Conservation (phyloP, 805 yeast genomes). For the Zygoascus tannicola region DNA sequence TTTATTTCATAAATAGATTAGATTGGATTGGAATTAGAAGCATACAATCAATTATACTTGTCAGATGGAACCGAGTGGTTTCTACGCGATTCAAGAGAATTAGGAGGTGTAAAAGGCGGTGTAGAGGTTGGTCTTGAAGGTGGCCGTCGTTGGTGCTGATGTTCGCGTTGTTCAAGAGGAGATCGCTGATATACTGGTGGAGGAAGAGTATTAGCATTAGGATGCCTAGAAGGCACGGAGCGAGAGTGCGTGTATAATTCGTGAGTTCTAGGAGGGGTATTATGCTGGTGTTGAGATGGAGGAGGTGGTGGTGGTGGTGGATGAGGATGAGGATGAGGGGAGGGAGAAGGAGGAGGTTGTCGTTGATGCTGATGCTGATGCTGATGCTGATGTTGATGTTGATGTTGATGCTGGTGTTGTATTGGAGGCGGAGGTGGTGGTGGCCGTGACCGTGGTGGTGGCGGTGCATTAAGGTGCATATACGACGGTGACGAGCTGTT, state of each 20-base stretch:
- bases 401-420: background rate
- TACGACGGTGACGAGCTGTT: background rate
- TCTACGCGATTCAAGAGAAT: background rate
- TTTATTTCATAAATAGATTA: too few species aligned
- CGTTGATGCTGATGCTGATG: too few species aligned
- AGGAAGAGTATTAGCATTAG: too few species aligned
- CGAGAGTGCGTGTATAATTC: too few species aligned
- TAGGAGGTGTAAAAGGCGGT: constrained; percentile 3
- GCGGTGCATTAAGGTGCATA: constrained; percentile 3
- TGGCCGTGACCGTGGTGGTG: constrained; percentile 2
- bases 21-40: too few species aligned
- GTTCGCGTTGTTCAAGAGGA: too few species aligned
- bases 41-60: too few species aligned
- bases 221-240: too few species aligned
- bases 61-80: constrained; percentile 1
- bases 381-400: too few species aligned
- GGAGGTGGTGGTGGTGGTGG: constrained; percentile 9
- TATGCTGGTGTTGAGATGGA: background rate
- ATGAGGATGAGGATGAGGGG: constrained; percentile 6
- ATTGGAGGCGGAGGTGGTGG: constrained; percentile 6
- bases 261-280: too few species aligned
- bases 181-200: background rate
- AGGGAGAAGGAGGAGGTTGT: constrained; percentile 4
- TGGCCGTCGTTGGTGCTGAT: too few species aligned
- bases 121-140: constrained; percentile 4